A percentile compares a stretch with the other conserved stretches of the same genome.
Conservation (phyloP, 1,284 basidiomycete species). For the Cutaneotrichosporon spelunceum region DNA sequence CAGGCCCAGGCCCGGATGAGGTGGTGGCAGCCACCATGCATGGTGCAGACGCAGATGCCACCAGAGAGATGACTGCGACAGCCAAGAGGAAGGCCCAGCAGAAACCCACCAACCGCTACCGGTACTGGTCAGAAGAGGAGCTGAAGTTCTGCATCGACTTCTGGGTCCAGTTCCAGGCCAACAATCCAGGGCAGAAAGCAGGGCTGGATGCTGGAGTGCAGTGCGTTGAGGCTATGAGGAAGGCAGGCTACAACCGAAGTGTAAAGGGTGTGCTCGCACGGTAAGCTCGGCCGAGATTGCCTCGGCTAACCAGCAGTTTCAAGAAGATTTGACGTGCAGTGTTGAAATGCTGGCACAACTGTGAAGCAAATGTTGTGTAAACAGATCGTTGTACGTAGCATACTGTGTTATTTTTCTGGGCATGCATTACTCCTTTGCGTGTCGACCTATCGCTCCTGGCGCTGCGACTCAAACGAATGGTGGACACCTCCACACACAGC, state of each 20-base stretch:
- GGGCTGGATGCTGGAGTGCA: neutral
- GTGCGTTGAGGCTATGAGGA: neutral
- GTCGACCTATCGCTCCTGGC: too few species aligned
- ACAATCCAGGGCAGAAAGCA: neutral
- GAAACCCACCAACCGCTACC: neutral
- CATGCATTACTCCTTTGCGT: too few species aligned
- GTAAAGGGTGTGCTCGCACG: neutral
- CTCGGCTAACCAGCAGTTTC: neutral
- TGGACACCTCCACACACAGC: neutral
- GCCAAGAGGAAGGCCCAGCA: neutral
- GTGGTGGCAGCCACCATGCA: neutral
- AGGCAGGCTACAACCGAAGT: neutral
- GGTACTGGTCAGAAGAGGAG: neutral
- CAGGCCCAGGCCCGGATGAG: neutral
- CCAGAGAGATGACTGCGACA: neutral
- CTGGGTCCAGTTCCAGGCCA: neutral
- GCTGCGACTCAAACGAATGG: too few species aligned
- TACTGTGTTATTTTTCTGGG: too few species aligned
- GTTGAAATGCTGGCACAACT: neutral
- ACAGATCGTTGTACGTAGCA: too few species aligned
- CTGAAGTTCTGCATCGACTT: neutral
- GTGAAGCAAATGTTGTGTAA: too few species aligned
- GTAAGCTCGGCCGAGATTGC: neutral
- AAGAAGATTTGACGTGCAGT: neutral
- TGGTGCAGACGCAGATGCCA: neutral